Base-by-base conservation (phyloP, 257 asterid species). In the Henckelia pumila region DNA sequence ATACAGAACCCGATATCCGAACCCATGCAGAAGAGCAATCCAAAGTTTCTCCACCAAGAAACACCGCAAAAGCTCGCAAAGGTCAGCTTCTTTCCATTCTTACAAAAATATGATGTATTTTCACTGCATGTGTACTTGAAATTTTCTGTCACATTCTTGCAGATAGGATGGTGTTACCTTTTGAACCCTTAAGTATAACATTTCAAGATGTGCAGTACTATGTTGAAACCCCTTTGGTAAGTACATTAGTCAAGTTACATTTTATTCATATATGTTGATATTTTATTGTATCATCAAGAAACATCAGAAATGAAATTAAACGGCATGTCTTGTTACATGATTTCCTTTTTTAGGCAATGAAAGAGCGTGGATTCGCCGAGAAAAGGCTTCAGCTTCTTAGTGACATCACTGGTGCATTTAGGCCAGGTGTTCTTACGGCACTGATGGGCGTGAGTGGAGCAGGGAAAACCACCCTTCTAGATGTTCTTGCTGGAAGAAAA, bases 391-490 rank as follows among this genome's bases (percentile, higher is more conserved):
- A 74, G 47, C 85, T 85, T 66, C 90, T 85, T 61, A 21, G 68
- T 40, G 86, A 80, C 49, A 80, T 85, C 8, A 78, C 84, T 0
- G 90, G 86, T 37, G 70, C 90, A 55, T 71, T 85, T 29, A 78
- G 84, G 53, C 90, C 90, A n/a, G 90, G 90, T 44, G 75, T 85
- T 47, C 85, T 85, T 17, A 82, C 90, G 21, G 90, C 90, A 30
- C 79, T 85, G 25, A 85, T 82, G 88, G 90, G 90, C 23, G 84
- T 85, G 47, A 82, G 80, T 70, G 90, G 90, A 64, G 88, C 90
- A 11, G 90, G 90, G 5, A 85, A 85, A 80, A 85, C 90, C 1
- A 85, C 88, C 40, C 86, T 85, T 22, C 90, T 85, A 59, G 90
- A 85, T 67, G 90, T 85, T 40, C 90, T 85, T 62, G 73, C 88